Conservation (phyloP, 2,329 filamentous ascomycete species). For the Penicillium aurantiogriseum region DNA sequence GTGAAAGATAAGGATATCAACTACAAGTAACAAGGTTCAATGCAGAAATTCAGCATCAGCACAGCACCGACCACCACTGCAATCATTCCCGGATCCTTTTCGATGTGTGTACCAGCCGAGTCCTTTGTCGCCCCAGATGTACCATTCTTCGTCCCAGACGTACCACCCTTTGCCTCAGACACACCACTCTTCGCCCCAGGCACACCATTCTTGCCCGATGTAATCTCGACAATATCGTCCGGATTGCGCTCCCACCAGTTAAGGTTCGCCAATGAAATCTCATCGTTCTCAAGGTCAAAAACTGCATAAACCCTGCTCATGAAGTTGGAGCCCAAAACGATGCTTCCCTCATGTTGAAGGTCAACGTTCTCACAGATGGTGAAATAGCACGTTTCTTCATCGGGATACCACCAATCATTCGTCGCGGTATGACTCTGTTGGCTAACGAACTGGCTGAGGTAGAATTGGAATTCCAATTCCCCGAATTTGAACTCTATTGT, state of each 20-base stretch:
- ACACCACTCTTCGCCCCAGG: not conserved
- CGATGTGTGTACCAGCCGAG: not conserved
- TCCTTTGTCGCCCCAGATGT: not conserved
- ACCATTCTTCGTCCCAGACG: no score
- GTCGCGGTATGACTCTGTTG: not conserved
- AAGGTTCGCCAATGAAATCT: constrained; percentile 7
- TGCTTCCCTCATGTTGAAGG: not conserved
- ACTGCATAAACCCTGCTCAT: constrained; percentile 4
- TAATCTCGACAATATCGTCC: constrained; percentile 47
- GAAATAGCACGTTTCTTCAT: not conserved
- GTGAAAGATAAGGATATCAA: not conserved
- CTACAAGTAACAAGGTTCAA: not conserved
- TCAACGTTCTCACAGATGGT: not conserved
- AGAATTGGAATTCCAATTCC: not conserved
- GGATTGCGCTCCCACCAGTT: no score
- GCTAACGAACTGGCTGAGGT: not conserved
- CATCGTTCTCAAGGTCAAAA: constrained; percentile 12
- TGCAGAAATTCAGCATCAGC: not conserved
- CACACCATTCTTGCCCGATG: not conserved
- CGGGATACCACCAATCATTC: not conserved
- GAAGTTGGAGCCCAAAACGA: not conserved
- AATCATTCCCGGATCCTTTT: not conserved
- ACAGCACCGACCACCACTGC: not conserved
- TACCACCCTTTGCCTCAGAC: no score
- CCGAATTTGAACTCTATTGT: not conserved